Conservation (phyloP, 2,329 filamentous ascomycete genomes). For the Emmonsiellopsis sp. region DNA sequence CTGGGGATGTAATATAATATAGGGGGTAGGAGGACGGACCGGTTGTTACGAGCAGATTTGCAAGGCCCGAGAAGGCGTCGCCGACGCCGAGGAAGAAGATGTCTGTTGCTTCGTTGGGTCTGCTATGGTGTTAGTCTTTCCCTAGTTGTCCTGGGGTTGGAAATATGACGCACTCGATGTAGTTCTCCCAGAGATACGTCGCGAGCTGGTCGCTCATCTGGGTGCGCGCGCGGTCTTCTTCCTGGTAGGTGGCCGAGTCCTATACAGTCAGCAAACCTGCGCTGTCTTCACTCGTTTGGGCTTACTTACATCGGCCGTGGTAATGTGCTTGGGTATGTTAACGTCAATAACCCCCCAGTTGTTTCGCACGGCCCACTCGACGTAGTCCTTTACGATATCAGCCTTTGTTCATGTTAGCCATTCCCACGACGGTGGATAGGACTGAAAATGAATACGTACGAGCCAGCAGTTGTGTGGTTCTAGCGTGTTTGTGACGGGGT, state of each 20-base stretch:
- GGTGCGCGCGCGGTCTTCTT: constrained; percentile 42
- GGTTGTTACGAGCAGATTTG: constrained; percentile 68
- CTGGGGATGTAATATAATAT: not conserved
- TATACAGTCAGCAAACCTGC: constrained; percentile 7
- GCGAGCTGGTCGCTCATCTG: constrained; percentile 58
- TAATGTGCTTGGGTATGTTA: constrained; percentile 74
- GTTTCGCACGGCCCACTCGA: constrained; percentile 71
- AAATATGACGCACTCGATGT: constrained; percentile 55
- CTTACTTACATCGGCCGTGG: constrained; percentile 49
- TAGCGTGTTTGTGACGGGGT: constrained; percentile 60
- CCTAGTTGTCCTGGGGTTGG: not conserved
- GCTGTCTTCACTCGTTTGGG: constrained; percentile 12
- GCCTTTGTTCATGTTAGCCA: constrained; percentile 44
- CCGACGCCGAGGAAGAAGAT: constrained; percentile 83
- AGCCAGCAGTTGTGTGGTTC: constrained; percentile 82
- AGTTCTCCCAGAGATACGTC: constrained; percentile 93
- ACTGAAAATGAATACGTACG: constrained; percentile 45
- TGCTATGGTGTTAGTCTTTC: constrained; percentile 14
- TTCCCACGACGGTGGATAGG: constrained; percentile 1
- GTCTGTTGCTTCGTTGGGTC: constrained; percentile 57
- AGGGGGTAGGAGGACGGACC: constrained; percentile 37
- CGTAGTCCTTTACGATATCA: constrained; percentile 70
- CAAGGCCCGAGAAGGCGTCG: constrained; percentile 75
- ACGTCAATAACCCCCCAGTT: constrained; percentile 82
- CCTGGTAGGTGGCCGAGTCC: constrained; percentile 29